Evolutionary conservation across 2,329 filamentous ascomycete genomes (phyloP).

Genomic region (Fusarium denticulatum): DNA sequence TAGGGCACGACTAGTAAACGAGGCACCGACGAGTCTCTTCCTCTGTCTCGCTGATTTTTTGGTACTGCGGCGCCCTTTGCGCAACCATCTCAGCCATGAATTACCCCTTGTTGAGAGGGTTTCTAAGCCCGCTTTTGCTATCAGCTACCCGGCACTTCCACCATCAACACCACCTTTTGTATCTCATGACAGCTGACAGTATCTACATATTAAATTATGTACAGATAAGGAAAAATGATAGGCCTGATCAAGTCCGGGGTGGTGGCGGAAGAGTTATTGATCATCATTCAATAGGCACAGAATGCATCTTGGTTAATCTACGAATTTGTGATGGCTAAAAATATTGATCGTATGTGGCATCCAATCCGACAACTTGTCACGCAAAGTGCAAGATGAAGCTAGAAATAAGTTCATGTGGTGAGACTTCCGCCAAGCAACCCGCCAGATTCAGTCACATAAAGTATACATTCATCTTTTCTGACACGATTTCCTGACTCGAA

Average conservation of each 20-base stretch:
- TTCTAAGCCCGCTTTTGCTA: neutral
- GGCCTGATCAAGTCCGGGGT: neutral
- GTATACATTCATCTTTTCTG: neutral
- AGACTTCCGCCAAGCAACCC: neutral
- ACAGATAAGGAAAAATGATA: neutral
- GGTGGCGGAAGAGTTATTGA: slow-evolving; percentile 7
- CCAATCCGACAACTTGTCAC: slow-evolving; percentile 34
- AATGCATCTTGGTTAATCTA: neutral
- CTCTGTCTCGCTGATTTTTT: neutral
- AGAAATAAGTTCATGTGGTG: slow-evolving; percentile 11
- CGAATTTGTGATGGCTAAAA: slow-evolving; percentile 4
- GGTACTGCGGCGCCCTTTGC: slow-evolving; percentile 15
- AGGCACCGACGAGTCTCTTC: neutral
- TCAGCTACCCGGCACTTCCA: slow-evolving; percentile 22
- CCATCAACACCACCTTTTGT: neutral
- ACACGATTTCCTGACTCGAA: neutral
- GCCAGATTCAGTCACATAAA: neutral
- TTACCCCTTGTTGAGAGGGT: neutral
- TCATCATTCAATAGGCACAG: neutral
- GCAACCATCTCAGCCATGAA: neutral
- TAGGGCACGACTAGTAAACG: slow-evolving; percentile 27
- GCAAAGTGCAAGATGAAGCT: slow-evolving; percentile 15
- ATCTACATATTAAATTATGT: neutral
- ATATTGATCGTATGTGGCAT: slow-evolving; percentile 23
- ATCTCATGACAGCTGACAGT: slow-evolving; percentile 8